Base-by-base conservation (phyloP, 495 filamentous ascomycete species). In the Coniosporium apollinis region DNA sequence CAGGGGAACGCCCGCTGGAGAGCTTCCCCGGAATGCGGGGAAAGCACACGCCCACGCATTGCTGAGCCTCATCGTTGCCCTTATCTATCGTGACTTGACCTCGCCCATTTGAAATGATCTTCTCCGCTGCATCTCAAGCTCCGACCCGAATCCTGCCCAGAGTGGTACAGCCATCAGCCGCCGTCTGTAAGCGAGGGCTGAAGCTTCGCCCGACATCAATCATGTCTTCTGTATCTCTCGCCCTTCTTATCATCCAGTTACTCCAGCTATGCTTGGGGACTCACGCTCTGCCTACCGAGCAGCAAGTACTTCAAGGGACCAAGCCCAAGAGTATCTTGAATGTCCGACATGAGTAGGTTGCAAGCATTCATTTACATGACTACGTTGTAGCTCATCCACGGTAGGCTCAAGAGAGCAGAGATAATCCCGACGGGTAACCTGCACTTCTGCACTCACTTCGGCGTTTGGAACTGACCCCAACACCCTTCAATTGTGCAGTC, bases 361-460 rank as follows among this genome's bases (percentile, higher is more conserved):
- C 17, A 24, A 11, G 22, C 9, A 20, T 32, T 20, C 17, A 5
- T 24, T 32, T 5, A 38, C 10, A 29, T 13, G 22, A 14, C n/a
- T 25, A 11, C 20, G 9, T 22, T 25, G 4, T 10, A 32, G 21
- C 29, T 9, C 15, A 28, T 34, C 41, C 19, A 37, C 21, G 16
- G 11, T 35, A 77, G 71, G 34, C 48, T 77, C 14, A 60, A 65
- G 40, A 56, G 69, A 42, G 70, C 75, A 8, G 62, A 67, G 22
- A 70, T 79, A 37, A 77, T 78, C 24, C 63, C 70, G 10, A 66
- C 62, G 34, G 68, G 68, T 68, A 52, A 28, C 18, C 17, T 10
- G 39, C 38, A 35, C 38, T 43, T 42, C 45, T 3, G 19, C 31
- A 41, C 39, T 43, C 16, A 20, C 15, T 9, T 13, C 15, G 13